phyloP scores from a whole-genome alignment of 768 basidiomycete species.

The Boletus huronensis region DNA sequence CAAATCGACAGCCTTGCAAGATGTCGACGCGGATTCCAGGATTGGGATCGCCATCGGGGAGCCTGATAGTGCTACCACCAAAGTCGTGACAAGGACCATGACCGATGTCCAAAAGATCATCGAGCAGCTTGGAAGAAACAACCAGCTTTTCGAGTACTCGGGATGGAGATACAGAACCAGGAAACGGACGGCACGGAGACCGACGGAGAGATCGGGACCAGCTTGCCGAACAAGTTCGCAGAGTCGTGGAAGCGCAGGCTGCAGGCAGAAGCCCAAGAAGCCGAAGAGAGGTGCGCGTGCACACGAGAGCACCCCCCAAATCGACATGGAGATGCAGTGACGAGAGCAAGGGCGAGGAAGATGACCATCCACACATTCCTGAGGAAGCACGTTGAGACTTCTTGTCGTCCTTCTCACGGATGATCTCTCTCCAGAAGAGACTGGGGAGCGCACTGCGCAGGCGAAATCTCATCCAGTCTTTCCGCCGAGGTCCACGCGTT shows the following conservation, averaged over 20 bases:
- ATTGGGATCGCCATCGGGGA: conserved; percentile 27
- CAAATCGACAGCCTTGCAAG: conserved; percentile 36
- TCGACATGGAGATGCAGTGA: conserved; percentile 75
- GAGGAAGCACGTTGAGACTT: conserved; percentile 33
- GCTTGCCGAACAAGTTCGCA: conserved; percentile 66
- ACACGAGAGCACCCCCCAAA: conserved; percentile 54
- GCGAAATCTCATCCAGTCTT: conserved; percentile 13
- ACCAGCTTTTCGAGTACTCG: conserved; percentile 69
- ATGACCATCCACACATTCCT: conserved; percentile 60
- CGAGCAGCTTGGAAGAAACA: conserved; percentile 69
- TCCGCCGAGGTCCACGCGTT: conserved; percentile 19
- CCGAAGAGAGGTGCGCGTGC: conserved; percentile 45
- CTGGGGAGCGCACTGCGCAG: conserved; percentile 11
- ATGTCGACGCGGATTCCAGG: conserved; percentile 21
- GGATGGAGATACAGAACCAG: conserved; percentile 47
- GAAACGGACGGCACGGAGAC: conserved; percentile 47
- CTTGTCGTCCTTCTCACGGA: conserved; percentile 30
- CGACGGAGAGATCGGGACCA: conserved; percentile 53
- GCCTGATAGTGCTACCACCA: conserved; percentile 34
- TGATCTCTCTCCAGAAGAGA: conserved; percentile 9
- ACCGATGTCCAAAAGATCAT: conserved; percentile 90
- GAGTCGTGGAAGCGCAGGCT: conserved; percentile 47
- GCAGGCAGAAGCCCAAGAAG: conserved; percentile 48
- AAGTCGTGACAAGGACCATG: conserved; percentile 82
- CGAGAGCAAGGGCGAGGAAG: conserved; percentile 70